These are phyloP conservation scores for Tripterygium wilfordii DNA, from an alignment of 177 flowering plant genomes.

Conservation along the genomic window DNA sequence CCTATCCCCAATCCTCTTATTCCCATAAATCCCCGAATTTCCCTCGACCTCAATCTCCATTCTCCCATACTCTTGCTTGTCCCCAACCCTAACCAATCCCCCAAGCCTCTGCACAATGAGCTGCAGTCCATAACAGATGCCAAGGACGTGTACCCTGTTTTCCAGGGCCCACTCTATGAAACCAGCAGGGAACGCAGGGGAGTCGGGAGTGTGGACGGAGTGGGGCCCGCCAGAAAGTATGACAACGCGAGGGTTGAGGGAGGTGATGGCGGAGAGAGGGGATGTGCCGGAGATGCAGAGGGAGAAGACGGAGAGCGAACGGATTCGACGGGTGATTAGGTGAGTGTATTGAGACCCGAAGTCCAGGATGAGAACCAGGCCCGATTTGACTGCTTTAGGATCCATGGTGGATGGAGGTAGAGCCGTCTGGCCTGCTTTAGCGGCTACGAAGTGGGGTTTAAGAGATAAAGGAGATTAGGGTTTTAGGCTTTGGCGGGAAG, in stretches of 20 bases:
- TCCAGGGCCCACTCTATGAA: conserved; percentile 8
- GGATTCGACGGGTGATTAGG: conserved; percentile 85
- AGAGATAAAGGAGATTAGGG: conserved; percentile 8
- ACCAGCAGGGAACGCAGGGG: background rate
- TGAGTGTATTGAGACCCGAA: conserved; percentile 96
- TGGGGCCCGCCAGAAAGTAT: background rate
- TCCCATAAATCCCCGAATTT: conserved; percentile 44
- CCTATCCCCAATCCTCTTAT: conserved; percentile 40
- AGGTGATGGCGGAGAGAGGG: background rate
- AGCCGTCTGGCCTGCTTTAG: conserved; percentile 10
- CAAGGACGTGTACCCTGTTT: conserved; percentile 61
- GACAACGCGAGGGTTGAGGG: conserved; percentile 50
- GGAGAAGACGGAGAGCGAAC: conserved; percentile 71
- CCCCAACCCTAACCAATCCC: conserved; percentile 65
- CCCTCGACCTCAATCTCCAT: conserved; percentile 72
- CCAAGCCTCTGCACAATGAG: conserved; percentile 82
- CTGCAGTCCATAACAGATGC: conserved; percentile 92
- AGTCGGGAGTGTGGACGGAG: background rate
- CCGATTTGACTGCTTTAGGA: conserved; percentile 33
- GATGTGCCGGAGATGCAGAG: conserved; percentile 58
- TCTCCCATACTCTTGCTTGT: conserved; percentile 86
- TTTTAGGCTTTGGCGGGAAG: conserved; percentile 22
- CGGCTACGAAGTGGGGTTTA: background rate
- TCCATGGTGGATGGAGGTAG: conserved; percentile 24
- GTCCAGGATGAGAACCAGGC: conserved; percentile 75